Evolutionary conservation across 1,284 basidiomycete genomes (phyloP).

Genomic region (Malassezia furfur): DNA sequence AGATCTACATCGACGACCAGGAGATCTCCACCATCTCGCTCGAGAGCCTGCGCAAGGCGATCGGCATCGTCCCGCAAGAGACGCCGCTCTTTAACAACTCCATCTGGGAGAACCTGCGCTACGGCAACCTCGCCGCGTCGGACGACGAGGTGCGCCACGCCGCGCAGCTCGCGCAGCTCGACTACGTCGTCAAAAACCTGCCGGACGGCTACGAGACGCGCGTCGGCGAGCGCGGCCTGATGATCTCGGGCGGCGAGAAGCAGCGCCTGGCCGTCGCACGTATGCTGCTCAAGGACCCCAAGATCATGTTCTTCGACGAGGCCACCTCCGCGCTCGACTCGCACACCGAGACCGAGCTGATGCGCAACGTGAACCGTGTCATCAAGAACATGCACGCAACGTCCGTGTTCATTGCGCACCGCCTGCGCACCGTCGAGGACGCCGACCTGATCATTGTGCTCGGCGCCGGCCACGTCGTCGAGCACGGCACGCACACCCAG

Average conservation of each 20-base stretch:
- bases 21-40: slow-evolving; percentile 68
- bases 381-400: slow-evolving; percentile 70
- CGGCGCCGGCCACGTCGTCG: slow-evolving; percentile 27
- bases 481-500: slow-evolving; percentile 35
- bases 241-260: slow-evolving; percentile 98
- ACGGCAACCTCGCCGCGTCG: slow-evolving; percentile 75
- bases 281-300: slow-evolving; percentile 82
- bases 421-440: slow-evolving; percentile 79
- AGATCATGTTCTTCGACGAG: slow-evolving; percentile 94
- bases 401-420: slow-evolving; percentile 65
- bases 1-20: slow-evolving; percentile 77
- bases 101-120: slow-evolving; percentile 87
- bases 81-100: slow-evolving; percentile 93
- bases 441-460: slow-evolving; percentile 51
- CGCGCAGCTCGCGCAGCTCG: slow-evolving; percentile 75
- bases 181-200: slow-evolving; percentile 66
- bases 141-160: slow-evolving; percentile 80
- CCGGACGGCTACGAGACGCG: slow-evolving; percentile 80
- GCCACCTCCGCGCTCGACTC: slow-evolving; percentile 92
- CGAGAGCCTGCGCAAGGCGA: slow-evolving; percentile 61
- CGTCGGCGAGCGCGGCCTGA: slow-evolving; percentile 88
- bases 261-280: slow-evolving; percentile 88
- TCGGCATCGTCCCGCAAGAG: slow-evolving; percentile 95
- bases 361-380: slow-evolving; percentile 80
- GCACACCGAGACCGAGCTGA: slow-evolving; percentile 85